Percentiles rank a stretch among this genome's conserved stretches.
These are phyloP conservation scores for Debaryomyces subglobosus DNA, from an alignment of 1,139 yeast species.

Conservation along the genomic window DNA sequence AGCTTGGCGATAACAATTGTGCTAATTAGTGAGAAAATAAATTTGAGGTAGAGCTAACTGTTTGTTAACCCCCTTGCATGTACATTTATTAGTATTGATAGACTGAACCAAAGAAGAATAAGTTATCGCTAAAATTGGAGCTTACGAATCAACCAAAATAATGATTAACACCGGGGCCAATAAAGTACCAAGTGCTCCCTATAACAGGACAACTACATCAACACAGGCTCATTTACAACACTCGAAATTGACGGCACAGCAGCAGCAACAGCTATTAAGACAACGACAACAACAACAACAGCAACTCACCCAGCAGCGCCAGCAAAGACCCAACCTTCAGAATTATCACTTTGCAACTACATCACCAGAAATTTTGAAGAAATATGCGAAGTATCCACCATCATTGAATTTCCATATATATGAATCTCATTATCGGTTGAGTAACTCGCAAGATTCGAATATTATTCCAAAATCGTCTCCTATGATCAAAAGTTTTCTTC, in stretches of 20 bases:
- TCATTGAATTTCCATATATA: conserved; percentile 87
- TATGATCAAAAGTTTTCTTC: conserved; percentile 76
- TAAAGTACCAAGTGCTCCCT: background rate
- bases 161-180: conserved; percentile 8
- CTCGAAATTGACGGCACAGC: conserved; percentile 20
- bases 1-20: background rate
- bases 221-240: conserved; percentile 20
- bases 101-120: background rate
- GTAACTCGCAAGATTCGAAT: conserved; percentile 68
- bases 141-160: background rate
- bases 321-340: conserved; percentile 34
- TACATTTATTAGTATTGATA: background rate
- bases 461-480: conserved; percentile 81
- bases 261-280: conserved; percentile 35
- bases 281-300: conserved; percentile 39
- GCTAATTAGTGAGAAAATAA: background rate
- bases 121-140: background rate
- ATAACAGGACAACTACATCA: conserved; percentile 1
- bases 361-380: conserved; percentile 71
- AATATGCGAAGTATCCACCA: conserved; percentile 78
- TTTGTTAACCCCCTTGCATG: background rate
- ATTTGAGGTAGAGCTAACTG: background rate
- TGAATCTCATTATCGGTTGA: conserved; percentile 85
- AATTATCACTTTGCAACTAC: conserved; percentile 68
- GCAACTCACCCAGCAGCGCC: conserved; percentile 30